Conservation (phyloP, 805 yeast species). For the Wickerhamomyces sydowiorum region DNA sequence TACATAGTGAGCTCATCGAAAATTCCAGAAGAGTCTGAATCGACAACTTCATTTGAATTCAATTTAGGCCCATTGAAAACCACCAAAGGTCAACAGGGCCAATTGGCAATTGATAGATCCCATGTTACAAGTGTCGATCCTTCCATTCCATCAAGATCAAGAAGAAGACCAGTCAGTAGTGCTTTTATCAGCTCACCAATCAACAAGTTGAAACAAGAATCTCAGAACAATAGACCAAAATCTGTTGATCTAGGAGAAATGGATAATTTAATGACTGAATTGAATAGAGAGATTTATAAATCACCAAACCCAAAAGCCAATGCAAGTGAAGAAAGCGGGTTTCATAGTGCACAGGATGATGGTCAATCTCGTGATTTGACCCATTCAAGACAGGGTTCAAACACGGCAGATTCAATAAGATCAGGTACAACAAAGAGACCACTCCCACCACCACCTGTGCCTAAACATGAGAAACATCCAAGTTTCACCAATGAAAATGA, state of each 20-base stretch:
- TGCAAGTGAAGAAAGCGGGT: neutral
- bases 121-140: conserved; percentile 10
- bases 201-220: neutral
- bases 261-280: conserved; percentile 10
- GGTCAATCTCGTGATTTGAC: neutral
- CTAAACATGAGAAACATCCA: conserved; percentile 15
- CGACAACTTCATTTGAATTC: conserved; percentile 17
- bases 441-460: conserved; percentile 23
- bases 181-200: conserved; percentile 4
- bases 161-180: conserved; percentile 20
- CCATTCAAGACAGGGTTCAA: neutral
- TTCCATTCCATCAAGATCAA: conserved; percentile 23
- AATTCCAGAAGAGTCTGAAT: conserved; percentile 1
- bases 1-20: neutral
- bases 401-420: neutral
- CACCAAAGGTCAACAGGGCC: conserved; percentile 6
- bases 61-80: conserved; percentile 18
- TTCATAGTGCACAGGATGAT: neutral
- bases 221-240: conserved; percentile 6
- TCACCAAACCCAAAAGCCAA: neutral
- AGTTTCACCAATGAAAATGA: conserved; percentile 1
- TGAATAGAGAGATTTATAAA: conserved; percentile 6
- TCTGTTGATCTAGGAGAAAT: conserved; percentile 7
- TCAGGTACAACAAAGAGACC: conserved; percentile 2
- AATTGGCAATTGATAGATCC: conserved; percentile 7